Evolutionary conservation across 192 early-diverging fungal species (phyloP).

Genomic region (Rhizophagus sp.): DNA sequence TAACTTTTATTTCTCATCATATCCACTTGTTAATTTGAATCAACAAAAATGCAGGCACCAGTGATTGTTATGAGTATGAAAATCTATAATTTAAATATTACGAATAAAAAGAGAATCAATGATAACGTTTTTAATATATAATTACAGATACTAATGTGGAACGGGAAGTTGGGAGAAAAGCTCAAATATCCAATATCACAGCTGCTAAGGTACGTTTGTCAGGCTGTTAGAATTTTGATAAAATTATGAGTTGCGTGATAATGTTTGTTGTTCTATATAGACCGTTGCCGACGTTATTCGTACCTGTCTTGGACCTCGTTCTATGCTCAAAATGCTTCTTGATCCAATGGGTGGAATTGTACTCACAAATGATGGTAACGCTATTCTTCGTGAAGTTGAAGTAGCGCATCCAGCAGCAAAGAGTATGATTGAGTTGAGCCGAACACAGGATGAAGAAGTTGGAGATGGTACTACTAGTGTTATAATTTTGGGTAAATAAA

Average conservation of each 20-base stretch:
- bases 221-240: not conserved
- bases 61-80: conserved; percentile 85
- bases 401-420: conserved; percentile 99
- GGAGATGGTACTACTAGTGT: conserved; percentile 99
- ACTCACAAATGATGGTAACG: conserved; percentile 98
- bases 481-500: conserved; percentile 86
- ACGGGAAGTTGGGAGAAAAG: conserved; percentile 94
- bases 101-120: not conserved
- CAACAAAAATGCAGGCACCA: conserved; percentile 73
- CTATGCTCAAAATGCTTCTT: conserved; percentile 99
- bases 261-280: conserved; percentile 40
- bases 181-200: conserved; percentile 96
- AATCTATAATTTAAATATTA: conserved; percentile 2
- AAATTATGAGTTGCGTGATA: not conserved
- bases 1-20: too few species aligned
- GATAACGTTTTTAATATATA: not conserved
- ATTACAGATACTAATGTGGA: conserved; percentile 79
- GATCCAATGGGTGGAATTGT: conserved; percentile 99
- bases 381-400: conserved; percentile 97
- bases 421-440: conserved; percentile 97
- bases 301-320: conserved; percentile 95
- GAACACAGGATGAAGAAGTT: conserved; percentile 99
- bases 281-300: conserved; percentile 98
- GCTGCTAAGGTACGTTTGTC: conserved; percentile 84
- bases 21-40: not conserved